Percentiles rank a stretch among this genome's conserved stretches.
phyloP scores from a whole-genome alignment of 31 red algal genomes.

The Odonthalia washingtoniensis region DNA sequence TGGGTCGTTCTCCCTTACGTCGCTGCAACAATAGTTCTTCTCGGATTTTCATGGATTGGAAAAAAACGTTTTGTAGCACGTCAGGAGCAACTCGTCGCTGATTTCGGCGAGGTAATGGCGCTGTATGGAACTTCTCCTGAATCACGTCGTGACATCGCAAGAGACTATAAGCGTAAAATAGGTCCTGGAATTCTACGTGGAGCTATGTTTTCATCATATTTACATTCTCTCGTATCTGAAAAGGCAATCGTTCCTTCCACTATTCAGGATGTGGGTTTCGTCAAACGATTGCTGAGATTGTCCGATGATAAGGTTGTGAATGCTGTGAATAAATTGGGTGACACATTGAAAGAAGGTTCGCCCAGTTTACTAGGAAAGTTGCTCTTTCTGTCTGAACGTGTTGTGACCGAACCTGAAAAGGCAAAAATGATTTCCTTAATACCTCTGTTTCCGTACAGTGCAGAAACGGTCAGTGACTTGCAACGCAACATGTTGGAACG shows the following conservation, averaged over 20 bases:
- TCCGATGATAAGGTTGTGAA: conserved; percentile 60
- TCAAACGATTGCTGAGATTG: conserved; percentile 66
- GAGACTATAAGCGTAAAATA: conserved; percentile 82
- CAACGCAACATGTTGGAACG: conserved; percentile 85
- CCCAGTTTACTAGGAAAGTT: conserved; percentile 92
- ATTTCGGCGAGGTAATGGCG: conserved; percentile 78
- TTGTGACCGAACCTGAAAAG: conserved; percentile 37
- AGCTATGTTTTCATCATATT: conserved; percentile 71
- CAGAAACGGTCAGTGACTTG: conserved; percentile 69
- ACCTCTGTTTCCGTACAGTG: conserved; percentile 73
- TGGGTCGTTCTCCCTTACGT: conserved; percentile 75
- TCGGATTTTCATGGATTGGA: conserved; percentile 56
- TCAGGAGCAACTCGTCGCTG: conserved; percentile 68
- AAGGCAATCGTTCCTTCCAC: conserved; percentile 63
- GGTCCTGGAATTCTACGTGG: conserved; percentile 72
- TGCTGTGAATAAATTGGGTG: conserved; percentile 66
- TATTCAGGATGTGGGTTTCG: conserved; percentile 70
- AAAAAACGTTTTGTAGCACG: conserved; percentile 76
- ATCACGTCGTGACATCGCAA: conserved; percentile 68
- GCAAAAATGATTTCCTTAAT: conserved; percentile 55
- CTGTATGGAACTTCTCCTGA: conserved; percentile 79
- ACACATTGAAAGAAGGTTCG: conserved; percentile 54
- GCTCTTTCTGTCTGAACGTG: conserved; percentile 85
- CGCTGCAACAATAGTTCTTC: conserved; percentile 60
- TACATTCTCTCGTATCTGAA: conserved; percentile 67